Percentiles rank a stretch among this genome's conserved stretches.
Conservation (phyloP, 345 rosid species). For the Physaria fendleri region DNA sequence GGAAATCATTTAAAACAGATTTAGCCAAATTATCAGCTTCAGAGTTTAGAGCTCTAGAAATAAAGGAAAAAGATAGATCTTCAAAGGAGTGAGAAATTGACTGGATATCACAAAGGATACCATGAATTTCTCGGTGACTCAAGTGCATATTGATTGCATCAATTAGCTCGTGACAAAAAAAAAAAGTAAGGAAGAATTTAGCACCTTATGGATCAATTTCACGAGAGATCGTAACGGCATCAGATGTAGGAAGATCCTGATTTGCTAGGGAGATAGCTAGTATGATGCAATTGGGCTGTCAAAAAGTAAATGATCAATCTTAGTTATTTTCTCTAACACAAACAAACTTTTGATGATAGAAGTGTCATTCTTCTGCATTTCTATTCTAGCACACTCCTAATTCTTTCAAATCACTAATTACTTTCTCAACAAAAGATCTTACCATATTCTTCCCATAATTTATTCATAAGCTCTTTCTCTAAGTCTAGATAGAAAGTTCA, state of each 20-base stretch:
- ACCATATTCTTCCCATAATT: constrained; percentile 30
- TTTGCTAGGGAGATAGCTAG: constrained; percentile 97
- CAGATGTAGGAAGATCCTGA: constrained; percentile 98
- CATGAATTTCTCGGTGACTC: too few species aligned
- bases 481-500: constrained; percentile 72
- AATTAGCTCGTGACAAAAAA: too few species aligned
- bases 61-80: too few species aligned
- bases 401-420: constrained; percentile 24
- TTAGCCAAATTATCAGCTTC: too few species aligned
- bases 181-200: background rate
- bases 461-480: constrained; percentile 49
- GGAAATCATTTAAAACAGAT: too few species aligned
- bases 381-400: background rate
- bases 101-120: too few species aligned
- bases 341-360: background rate
- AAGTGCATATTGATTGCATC: too few species aligned
- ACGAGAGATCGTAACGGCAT: constrained; percentile 93
- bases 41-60: too few species aligned
- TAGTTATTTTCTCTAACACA: constrained; percentile 7
- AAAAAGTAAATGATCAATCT: constrained; percentile 12
- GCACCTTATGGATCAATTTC: constrained; percentile 96
- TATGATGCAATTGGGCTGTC: constrained; percentile 91
- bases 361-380: background rate
- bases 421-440: constrained; percentile 83
- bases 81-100: too few species aligned